Evolutionary conservation across 2,329 filamentous ascomycete genomes (phyloP).

Genomic region (Albophoma yamanashiensis): DNA sequence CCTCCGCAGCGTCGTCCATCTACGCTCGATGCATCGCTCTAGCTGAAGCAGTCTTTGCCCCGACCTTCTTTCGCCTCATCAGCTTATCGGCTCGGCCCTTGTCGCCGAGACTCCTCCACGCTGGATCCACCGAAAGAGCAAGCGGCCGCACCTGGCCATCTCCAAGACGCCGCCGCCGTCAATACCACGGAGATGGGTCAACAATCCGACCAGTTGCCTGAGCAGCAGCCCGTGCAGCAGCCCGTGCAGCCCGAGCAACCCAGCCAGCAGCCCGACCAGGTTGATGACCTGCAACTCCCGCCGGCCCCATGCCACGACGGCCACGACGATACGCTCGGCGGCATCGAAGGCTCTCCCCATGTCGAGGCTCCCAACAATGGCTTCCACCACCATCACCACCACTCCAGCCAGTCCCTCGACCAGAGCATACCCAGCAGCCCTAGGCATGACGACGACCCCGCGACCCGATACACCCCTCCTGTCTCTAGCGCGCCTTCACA

Average conservation of each 20-base stretch:
- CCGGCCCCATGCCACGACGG: conserved; percentile 18
- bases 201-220: neutral
- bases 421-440: conserved; percentile 31
- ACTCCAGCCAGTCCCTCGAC: conserved; percentile 39
- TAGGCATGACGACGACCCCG: conserved; percentile 31
- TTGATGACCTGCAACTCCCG: neutral
- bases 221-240: neutral
- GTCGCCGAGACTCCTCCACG: conserved; percentile 15
- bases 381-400: conserved; percentile 32
- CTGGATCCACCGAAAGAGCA: conserved; percentile 40
- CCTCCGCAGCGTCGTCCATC: neutral
- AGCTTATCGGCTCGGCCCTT: neutral
- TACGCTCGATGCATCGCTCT: neutral
- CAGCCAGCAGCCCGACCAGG: neutral
- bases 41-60: neutral
- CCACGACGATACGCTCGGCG: conserved; percentile 39
- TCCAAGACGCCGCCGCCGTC: conserved; percentile 27
- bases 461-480: conserved; percentile 34
- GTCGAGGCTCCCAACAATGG: conserved; percentile 24
- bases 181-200: conserved; percentile 36
- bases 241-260: neutral
- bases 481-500: conserved; percentile 31
- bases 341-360: conserved; percentile 37
- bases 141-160: conserved; percentile 11
- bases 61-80: neutral